Evolutionary conservation across 1,284 basidiomycete species (phyloP).

Genomic region (Austroboletus novae-zelandiae): DNA sequence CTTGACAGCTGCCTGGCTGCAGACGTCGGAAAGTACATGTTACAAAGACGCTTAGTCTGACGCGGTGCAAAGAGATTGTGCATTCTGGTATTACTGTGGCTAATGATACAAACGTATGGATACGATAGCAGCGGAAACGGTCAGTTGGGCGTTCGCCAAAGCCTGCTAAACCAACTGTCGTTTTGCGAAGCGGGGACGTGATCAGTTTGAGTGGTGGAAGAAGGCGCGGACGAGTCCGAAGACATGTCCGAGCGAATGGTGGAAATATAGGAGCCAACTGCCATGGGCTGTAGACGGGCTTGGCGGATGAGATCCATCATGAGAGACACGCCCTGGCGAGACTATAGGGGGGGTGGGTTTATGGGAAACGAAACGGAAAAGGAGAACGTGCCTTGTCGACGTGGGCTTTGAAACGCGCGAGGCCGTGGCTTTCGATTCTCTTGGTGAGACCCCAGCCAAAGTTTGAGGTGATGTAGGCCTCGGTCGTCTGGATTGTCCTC

Average conservation of each 20-base stretch:
- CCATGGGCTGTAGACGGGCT: conserved; percentile 69
- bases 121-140: background rate
- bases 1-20: conserved; percentile 70
- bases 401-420: conserved; percentile 75
- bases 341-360: conserved; percentile 44
- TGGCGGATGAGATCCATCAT: conserved; percentile 73
- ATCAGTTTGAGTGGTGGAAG: conserved; percentile 17
- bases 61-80: background rate
- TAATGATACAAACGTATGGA: conserved; percentile 34
- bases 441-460: conserved; percentile 84
- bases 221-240: conserved; percentile 21
- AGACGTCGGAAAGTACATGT: conserved; percentile 82
- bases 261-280: conserved; percentile 44
- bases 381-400: conserved; percentile 59
- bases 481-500: conserved; percentile 72
- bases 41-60: conserved; percentile 6
- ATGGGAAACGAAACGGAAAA: conserved; percentile 1
- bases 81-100: conserved; percentile 27
- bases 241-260: conserved; percentile 36
- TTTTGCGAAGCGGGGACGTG: conserved; percentile 10
- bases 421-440: conserved; percentile 73
- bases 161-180: conserved; percentile 24
- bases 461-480: conserved; percentile 71
- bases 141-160: conserved; percentile 25
- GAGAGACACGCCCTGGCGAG: conserved; percentile 76